phyloP scores from a whole-genome alignment of 495 filamentous ascomycete species.

The Aspergillus kassunensis region DNA sequence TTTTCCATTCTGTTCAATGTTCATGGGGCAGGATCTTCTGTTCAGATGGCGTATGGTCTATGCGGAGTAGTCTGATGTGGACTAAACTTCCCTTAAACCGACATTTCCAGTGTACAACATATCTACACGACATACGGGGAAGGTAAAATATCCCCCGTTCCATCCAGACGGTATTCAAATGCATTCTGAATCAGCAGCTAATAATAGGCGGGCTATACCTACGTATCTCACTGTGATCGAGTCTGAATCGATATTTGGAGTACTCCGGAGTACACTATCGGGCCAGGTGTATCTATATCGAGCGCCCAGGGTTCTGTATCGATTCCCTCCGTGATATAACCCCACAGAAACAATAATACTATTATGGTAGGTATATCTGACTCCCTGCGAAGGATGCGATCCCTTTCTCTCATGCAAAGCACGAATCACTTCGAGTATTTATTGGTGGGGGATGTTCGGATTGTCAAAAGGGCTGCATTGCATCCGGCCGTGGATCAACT shows the following conservation, averaged over 20 bases:
- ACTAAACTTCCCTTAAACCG: too few relatives aligned
- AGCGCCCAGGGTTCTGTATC: not conserved
- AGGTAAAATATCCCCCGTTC: not conserved
- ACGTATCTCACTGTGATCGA: too few relatives aligned
- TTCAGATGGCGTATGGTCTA: too few relatives aligned
- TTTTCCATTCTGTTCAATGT: too few relatives aligned
- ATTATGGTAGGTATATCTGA: not conserved
- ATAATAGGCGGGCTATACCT: not conserved
- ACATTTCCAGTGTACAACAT: too few relatives aligned
- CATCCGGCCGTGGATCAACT: too few relatives aligned
- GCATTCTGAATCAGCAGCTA: not conserved
- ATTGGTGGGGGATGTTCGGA: conserved; percentile 6
- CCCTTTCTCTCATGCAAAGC: not conserved
- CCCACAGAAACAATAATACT: not conserved
- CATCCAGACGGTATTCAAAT: conserved; percentile 1
- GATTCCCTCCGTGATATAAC: not conserved
- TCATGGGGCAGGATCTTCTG: too few relatives aligned
- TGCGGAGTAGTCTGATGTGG: too few relatives aligned
- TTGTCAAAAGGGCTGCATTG: conserved; percentile 8
- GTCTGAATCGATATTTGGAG: too few relatives aligned
- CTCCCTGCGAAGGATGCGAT: not conserved
- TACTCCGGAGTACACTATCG: not conserved
- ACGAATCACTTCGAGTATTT: conserved; percentile 3
- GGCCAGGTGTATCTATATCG: not conserved
- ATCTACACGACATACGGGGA: not conserved